Conservation (phyloP, 202 grass and related monocot species). For the Digitaria exilis region DNA sequence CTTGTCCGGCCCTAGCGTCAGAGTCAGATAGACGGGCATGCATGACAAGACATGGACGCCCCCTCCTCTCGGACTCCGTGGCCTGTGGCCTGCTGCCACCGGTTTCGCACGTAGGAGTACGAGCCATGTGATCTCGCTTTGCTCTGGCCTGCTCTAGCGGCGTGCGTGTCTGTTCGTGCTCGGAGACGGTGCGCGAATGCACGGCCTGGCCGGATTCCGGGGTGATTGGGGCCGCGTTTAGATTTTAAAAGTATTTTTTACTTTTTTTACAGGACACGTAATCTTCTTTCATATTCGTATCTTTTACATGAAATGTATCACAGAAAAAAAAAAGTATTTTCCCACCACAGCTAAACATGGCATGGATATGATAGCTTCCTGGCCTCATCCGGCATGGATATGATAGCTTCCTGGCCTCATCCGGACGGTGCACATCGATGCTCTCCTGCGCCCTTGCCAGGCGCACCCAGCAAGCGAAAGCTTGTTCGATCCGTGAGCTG, state of each 20-base stretch:
- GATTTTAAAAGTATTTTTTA: no score
- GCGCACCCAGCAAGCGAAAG: neutral
- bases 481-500: slow-evolving; percentile 32
- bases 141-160: neutral
- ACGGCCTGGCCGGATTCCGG: slow-evolving; percentile 37
- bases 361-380: no score
- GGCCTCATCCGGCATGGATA: no score
- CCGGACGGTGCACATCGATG: slow-evolving; percentile 35
- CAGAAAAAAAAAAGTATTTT: no score
- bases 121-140: slow-evolving; percentile 35
- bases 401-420: neutral
- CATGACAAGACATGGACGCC: neutral
- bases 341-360: no score
- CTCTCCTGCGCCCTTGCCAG: neutral
- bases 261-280: no score
- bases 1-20: slow-evolving; percentile 52
- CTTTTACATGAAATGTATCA: no score
- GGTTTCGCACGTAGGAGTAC: neutral
- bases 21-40: slow-evolving; percentile 28
- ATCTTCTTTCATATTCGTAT: no score
- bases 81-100: slow-evolving; percentile 36
- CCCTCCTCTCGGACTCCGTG: slow-evolving; percentile 16
- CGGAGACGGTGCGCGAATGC: slow-evolving; percentile 33
- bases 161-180: neutral
- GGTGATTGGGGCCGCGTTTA: no score